These are phyloP conservation scores for Colletotrichum sp. DNA, from an alignment of 2,329 filamentous ascomycete genomes.

Conservation along the genomic window DNA sequence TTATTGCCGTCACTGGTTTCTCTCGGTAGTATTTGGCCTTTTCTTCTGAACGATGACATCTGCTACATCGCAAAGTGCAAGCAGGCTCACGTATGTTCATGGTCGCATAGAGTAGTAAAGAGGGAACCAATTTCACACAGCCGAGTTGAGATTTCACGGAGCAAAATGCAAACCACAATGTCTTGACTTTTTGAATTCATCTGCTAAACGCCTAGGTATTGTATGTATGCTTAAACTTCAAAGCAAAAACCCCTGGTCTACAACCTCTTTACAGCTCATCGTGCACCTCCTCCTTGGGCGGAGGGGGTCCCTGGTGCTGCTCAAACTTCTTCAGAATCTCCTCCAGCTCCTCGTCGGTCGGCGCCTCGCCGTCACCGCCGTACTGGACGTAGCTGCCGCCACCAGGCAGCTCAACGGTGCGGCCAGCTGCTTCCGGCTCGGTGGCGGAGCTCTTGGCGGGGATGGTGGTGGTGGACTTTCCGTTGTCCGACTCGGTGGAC, in stretches of 20 bases:
- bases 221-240: constrained; percentile 3
- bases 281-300: constrained; percentile 31
- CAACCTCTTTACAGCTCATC: constrained; percentile 37
- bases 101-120: not conserved
- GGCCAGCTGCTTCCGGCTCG: constrained; percentile 31
- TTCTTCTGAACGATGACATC: not conserved
- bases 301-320: constrained; percentile 27
- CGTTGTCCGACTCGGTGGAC: constrained; percentile 31
- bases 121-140: not conserved
- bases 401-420: constrained; percentile 46
- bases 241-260: not conserved
- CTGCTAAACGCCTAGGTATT: constrained; percentile 3
- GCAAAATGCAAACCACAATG: not conserved
- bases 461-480: constrained; percentile 41
- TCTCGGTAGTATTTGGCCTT: not conserved
- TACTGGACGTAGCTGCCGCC: constrained; percentile 35
- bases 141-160: not conserved
- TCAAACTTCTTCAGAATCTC: constrained; percentile 48
- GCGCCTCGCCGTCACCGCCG: constrained; percentile 29
- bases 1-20: not conserved
- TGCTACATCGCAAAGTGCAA: not conserved
- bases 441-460: constrained; percentile 25
- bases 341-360: constrained; percentile 54
- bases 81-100: not conserved
- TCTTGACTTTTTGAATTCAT: constrained; percentile 4